A percentile compares a stretch with the other conserved stretches of the same genome.
Conservation (phyloP, 2,329 filamentous ascomycete species). For the Stagonosporopsis cucurbitacearum region DNA sequence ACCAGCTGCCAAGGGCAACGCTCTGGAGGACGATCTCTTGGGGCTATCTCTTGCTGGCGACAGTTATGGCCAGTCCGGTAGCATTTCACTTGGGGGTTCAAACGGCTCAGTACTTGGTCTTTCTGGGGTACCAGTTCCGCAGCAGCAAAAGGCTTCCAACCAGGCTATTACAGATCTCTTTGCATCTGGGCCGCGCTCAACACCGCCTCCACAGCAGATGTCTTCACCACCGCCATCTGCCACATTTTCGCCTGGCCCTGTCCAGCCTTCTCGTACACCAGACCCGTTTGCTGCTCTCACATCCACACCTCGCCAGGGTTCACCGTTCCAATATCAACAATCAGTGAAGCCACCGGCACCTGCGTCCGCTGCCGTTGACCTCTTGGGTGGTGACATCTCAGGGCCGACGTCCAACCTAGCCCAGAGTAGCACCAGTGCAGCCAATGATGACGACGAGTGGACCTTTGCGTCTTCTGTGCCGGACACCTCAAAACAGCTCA, state of each 20-base stretch:
- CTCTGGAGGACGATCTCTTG: constrained; percentile 87
- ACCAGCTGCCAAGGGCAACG: constrained; percentile 61
- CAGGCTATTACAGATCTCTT: constrained; percentile 65
- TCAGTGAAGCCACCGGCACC: constrained; percentile 48
- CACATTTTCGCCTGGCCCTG: constrained; percentile 44
- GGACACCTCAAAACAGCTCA: constrained; percentile 68
- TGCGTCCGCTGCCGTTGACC: constrained; percentile 41
- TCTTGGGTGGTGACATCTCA: constrained; percentile 45
- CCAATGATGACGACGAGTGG: constrained; percentile 96
- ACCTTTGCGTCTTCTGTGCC: constrained; percentile 88
- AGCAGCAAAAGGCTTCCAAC: constrained; percentile 49
- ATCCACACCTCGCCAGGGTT: constrained; percentile 59
- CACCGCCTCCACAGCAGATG: constrained; percentile 44
- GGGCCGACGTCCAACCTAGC: constrained; percentile 35
- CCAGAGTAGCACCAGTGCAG: constrained; percentile 46
- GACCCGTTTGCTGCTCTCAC: constrained; percentile 68
- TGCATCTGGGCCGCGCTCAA: constrained; percentile 56
- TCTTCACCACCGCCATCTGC: constrained; percentile 54
- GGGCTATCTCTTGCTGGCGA: constrained; percentile 78
- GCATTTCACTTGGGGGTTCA: constrained; percentile 76
- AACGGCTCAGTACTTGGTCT: constrained; percentile 50
- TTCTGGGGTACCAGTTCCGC: constrained; percentile 42
- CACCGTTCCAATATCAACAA: constrained; percentile 58
- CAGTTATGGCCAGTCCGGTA: constrained; percentile 75
- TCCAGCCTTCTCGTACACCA: constrained; percentile 45